Base-by-base conservation (phyloP, 192 early-diverging fungal genomes). In the Backusella psychrophila region DNA sequence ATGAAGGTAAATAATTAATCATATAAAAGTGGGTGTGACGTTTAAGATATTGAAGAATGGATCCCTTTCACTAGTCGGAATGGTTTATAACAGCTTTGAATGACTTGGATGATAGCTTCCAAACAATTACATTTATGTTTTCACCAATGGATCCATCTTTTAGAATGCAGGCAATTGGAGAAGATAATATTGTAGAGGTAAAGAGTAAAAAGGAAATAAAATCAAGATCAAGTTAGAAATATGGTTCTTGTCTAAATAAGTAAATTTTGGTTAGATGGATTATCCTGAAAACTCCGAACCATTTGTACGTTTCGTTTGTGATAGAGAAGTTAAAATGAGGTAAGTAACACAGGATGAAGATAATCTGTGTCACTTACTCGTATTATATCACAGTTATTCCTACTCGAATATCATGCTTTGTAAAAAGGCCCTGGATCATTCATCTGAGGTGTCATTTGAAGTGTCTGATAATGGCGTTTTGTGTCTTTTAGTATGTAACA, bases 131-230 rank as follows among this genome's bases (percentile, higher is more conserved):
- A 21, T 56, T 78, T 36, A 39, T 49, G 9, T 44, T 78, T n/a
- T 74, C 77, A 14, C 77, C 77, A 12, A 23, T 69, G 9, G 77
- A 78, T 33, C 66, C 66, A n/a, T 69, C 52, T 9, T 78, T 78
- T 7, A 46, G 19, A 21, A 65, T 78, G 21, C 4, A 66, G 6
- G 72, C 66, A 8, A 29, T 35, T 41, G 77, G 46, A 53, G 59
- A 38, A 23, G 72, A 53, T 38, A 73, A 31, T 23, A 34, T 39
- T 21, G 66, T 65, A 66, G 68, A 70, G 69, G 75, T 77, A 59
- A 11, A 49, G 46, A 49, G 38, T 17, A 69, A 39, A 69, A 23
- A 39, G 68, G 17, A 19, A 69, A 46, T 44, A 44, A 33, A 46
- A 21, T 46, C 26, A 72, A 36, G 17, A 39, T 39, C 38, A 59